phyloP scores from a whole-genome alignment of 805 yeast genomes.

The Dipodascus albidus region DNA sequence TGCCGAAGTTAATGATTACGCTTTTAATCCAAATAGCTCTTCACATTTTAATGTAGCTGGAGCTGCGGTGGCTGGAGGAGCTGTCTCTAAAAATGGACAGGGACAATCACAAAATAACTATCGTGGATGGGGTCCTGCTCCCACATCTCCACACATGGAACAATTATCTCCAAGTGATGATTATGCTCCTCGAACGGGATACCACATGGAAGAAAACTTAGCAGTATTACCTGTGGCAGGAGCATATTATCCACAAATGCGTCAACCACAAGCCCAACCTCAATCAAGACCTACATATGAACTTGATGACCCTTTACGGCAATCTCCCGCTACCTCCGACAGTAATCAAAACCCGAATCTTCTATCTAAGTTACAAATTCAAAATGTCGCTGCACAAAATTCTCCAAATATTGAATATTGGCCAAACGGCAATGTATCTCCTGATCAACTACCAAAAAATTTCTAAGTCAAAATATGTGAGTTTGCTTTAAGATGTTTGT shows the following conservation, averaged over 20 bases:
- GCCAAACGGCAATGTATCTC: background rate
- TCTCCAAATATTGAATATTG: background rate
- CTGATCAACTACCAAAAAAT: background rate
- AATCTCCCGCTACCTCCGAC: background rate
- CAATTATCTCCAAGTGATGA: background rate
- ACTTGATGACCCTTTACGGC: background rate
- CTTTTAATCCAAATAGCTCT: background rate
- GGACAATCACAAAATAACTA: background rate
- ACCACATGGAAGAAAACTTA: background rate
- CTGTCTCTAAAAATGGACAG: background rate
- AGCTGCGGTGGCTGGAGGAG: background rate
- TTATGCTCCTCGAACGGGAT: background rate
- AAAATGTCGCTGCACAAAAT: background rate
- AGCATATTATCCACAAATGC: background rate
- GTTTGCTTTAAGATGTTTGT: background rate
- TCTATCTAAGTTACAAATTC: background rate
- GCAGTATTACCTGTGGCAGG: background rate
- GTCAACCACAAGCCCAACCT: background rate
- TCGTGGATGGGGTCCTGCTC: conserved; percentile 2
- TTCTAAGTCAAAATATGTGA: background rate
- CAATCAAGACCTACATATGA: background rate
- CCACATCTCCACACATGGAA: background rate
- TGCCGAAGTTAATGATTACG: conserved; percentile 3
- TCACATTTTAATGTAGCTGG: background rate
- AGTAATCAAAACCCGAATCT: background rate